phyloP scores from a whole-genome alignment of 768 basidiomycete species.

The Lactifluus echinatus region DNA sequence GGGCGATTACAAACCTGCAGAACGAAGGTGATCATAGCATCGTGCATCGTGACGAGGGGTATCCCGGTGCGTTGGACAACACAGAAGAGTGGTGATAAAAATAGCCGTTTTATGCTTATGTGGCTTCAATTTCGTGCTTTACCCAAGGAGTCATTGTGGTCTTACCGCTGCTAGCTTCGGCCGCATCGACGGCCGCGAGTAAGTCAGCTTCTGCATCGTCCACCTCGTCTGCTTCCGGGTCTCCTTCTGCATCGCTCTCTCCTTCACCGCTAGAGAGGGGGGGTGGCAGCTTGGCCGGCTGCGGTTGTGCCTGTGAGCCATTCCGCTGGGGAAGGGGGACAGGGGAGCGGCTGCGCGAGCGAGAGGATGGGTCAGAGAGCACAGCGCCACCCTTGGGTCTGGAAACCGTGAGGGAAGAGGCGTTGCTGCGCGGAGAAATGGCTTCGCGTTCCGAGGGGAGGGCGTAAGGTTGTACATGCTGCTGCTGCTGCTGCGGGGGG shows the following conservation, averaged over 20 bases:
- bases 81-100: neutral
- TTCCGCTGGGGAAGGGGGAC: constrained; percentile 8
- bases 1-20: constrained; percentile 1
- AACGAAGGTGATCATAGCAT: neutral
- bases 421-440: constrained; percentile 34
- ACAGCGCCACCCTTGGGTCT: constrained; percentile 23
- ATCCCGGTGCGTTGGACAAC: neutral
- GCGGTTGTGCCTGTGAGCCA: constrained; percentile 9
- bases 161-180: constrained; percentile 28
- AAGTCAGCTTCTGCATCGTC: constrained; percentile 30
- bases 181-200: constrained; percentile 34
- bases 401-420: constrained; percentile 5
- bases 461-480: constrained; percentile 2
- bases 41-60: neutral
- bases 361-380: constrained; percentile 19
- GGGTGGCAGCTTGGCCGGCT: constrained; percentile 2
- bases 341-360: constrained; percentile 16
- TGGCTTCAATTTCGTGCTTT: constrained; percentile 14
- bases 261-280: constrained; percentile 25
- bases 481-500: neutral
- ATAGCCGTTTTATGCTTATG: neutral
- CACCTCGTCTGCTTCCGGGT: constrained; percentile 29
- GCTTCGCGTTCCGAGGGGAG: constrained; percentile 14
- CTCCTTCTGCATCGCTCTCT: constrained; percentile 32
- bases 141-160: constrained; percentile 10